Conservation (phyloP, 345 rosid species). For the Populus alba region DNA sequence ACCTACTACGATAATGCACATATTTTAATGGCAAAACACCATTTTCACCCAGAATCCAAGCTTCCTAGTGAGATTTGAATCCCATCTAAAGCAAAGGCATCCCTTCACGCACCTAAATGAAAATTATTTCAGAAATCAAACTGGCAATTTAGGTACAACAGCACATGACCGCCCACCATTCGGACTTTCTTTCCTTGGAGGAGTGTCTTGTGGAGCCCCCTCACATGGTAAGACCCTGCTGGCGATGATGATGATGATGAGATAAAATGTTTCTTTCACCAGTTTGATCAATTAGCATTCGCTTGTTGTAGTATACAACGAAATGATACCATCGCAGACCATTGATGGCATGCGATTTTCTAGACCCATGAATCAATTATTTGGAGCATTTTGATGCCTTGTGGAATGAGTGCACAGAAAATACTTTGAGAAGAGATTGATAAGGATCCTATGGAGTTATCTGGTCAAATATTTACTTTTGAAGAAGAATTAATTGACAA, state of each 20-base stretch:
- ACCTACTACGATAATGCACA: neutral
- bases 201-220: constrained; percentile 19
- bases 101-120: neutral
- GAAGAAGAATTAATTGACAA: too few relatives aligned
- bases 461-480: too few relatives aligned
- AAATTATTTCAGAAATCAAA: constrained; percentile 17
- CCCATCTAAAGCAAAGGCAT: neutral
- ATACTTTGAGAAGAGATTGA: too few relatives aligned
- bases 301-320: neutral
- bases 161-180: constrained; percentile 33
- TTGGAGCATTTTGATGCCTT: neutral
- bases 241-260: neutral
- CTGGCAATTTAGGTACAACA: constrained; percentile 37
- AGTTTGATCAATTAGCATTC: neutral
- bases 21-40: constrained; percentile 24
- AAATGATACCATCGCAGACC: neutral
- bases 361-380: neutral
- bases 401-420: too few relatives aligned
- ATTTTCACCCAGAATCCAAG: constrained; percentile 10
- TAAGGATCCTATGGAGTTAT: too few relatives aligned
- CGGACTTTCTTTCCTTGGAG: neutral
- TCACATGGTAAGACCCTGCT: constrained; percentile 24
- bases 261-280: constrained; percentile 16
- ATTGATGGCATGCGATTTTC: neutral
- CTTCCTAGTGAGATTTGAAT: neutral